Evolutionary conservation across 2,329 filamentous ascomycete genomes (phyloP), one percentile per base, ranked within the genome.

Genomic region (Magnaporthales sp.): DNA sequence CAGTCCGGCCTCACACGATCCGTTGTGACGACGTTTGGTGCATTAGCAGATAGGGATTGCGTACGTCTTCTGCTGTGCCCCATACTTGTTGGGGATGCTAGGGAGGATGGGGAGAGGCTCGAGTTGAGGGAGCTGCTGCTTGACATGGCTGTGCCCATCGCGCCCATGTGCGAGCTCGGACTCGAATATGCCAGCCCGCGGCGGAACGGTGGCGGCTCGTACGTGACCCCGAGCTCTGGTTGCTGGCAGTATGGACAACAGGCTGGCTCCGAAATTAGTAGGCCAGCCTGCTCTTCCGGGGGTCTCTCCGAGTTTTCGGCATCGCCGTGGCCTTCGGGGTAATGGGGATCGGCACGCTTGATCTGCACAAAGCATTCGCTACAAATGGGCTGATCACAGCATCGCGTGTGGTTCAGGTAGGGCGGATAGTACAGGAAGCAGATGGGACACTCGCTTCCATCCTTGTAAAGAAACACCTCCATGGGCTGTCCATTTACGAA

Each of bases 361-460:
- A 99, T 99, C 77, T 99, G 95, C 4, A 99, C 95, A 73, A 99
- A 99, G 77, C 95, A 99, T 79, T 99, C 95, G 58, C 93, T 98
- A 79, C 95, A 99, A 69, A 99, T 98, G 6, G 91, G 84, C 75
- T 99, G 95, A 72, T 97, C 93, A 77, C 95, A 99, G 75, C 95
- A 99, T 70, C 95, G 85, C 0, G 95, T 99, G 70, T 89, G 90
- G 78, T 99, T 99, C 31, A 99, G 83, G 74, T 96, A 96, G 3
- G 93, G 93, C 0, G 95, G 95, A 71, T 98, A 99, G 72, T 93
- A 96, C 66, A 98, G 82, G 75, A 98, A 97, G 80, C 95, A 99
- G 69, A 99, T 97, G 5, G 95, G 94, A 73, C 95, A 99, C 75
- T 99, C 95, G 7, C 82, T 80, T 3, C 92, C 90, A 71, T 96